Evolutionary conservation across 2,329 filamentous ascomycete genomes (phyloP), one percentile per base, ranked within the genome.

Genomic region (Beauveria sp.): DNA sequence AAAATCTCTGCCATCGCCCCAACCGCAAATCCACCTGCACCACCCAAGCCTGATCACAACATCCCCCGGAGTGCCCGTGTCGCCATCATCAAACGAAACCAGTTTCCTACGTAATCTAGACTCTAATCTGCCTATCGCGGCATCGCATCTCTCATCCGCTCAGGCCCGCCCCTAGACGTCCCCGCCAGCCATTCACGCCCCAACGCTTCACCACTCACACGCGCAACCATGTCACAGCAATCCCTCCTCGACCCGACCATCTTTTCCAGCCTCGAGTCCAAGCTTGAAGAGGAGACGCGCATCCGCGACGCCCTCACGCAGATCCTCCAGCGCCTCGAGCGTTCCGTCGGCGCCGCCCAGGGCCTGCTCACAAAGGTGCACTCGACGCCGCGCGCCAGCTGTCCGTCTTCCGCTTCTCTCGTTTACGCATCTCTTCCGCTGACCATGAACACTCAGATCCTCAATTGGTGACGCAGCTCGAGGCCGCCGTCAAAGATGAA

Each of bases 341-440:
- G 92, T 70, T 87, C 91, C 83, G 89, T 90, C 65, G 85, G 90
- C 68, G 86, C 86, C 64, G 88, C 89, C 24, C 90, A 93, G 69
- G 91, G 92, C 50, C 83, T 92, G 59, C 84, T 97, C 55, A 94
- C 93, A 43, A 83, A 91, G 70, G 91, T 94, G 55, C 94, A 99
- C 76, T 94, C 92, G 2, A 96, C 92, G 5, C 87, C 91, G 14
- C 83, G 86, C 63, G 72, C 78, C 24, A 77, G 79, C 65, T 82
- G 81, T 82, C 69, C 64, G 77, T 74, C 61, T 58, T 9, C 18
- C 16, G 24, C 22, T 24, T 40, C 48, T n/a, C 8, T 26, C 10
- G 20, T 48, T 24, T 20, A 28, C 63, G 52, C 44, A 5, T 34
- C 20, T 58, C 18, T 16, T 28, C 5, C 22, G 22, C 46, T 48